Evolutionary conservation across 345 rosid species (phyloP).

Genomic region (Aethionema arabicum): DNA sequence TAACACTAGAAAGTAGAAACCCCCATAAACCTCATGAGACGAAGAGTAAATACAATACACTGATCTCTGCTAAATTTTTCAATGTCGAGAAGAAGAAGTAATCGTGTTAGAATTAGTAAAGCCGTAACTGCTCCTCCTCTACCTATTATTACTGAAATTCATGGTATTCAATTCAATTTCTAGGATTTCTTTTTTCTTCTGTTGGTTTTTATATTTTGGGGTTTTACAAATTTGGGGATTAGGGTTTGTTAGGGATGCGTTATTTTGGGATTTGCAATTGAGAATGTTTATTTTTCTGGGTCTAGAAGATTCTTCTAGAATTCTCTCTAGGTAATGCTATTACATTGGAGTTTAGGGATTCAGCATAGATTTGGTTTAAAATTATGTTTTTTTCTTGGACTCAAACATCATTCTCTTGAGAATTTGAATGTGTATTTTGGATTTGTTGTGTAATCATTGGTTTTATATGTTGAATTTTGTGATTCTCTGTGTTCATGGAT

Average conservation of each 20-base stretch:
- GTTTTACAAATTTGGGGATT: slow-evolving; percentile 19
- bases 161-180: slow-evolving; percentile 21
- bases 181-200: background rate
- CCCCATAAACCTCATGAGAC: background rate
- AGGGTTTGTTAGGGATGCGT: slow-evolving; percentile 20
- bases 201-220: background rate
- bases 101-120: slow-evolving; percentile 31
- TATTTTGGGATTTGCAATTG: background rate
- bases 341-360: background rate
- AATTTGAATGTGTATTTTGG: background rate
- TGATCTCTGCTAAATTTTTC: background rate
- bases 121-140: background rate
- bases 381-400: no score
- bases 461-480: slow-evolving; percentile 1
- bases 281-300: background rate
- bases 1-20: background rate
- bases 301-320: background rate
- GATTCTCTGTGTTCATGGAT: background rate
- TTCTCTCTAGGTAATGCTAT: background rate
- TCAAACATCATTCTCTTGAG: background rate
- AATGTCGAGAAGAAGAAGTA: slow-evolving; percentile 40
- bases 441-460: slow-evolving; percentile 1
- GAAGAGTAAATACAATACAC: background rate
- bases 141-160: slow-evolving; percentile 25
- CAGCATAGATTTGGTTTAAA: no score